Evolutionary conservation across 106 monocot genomes (phyloP).

Genomic region (Iris macrosiphon): DNA sequence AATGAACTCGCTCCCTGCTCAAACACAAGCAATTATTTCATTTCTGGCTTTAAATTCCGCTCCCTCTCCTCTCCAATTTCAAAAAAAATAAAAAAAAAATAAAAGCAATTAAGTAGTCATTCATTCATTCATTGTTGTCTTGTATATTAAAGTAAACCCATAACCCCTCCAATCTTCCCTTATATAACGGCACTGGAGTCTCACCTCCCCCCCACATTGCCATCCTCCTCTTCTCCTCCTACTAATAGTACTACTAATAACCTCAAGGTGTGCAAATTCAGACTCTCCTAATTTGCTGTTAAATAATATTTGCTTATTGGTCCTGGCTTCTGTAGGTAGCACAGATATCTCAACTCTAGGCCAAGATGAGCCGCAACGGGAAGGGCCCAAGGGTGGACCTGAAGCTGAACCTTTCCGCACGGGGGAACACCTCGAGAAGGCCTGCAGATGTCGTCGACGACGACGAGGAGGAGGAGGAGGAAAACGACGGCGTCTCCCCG

Average conservation of each 20-base stretch:
- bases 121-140: conserved; percentile 23
- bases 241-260: no score
- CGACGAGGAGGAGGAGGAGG: conserved; percentile 11
- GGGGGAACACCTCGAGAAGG: conserved; percentile 29
- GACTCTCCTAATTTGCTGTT: no score
- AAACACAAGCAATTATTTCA: no score
- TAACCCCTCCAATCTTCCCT: conserved; percentile 11
- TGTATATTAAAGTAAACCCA: conserved; percentile 46
- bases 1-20: no score
- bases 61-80: neutral
- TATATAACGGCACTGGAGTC: conserved; percentile 55
- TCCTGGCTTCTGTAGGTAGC: no score
- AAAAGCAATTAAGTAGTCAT: conserved; percentile 10
- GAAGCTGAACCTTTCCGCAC: conserved; percentile 50
- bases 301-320: no score
- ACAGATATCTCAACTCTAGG: neutral
- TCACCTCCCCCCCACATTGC: conserved; percentile 19
- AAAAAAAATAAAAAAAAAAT: neutral
- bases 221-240: no score
- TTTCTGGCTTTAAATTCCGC: neutral
- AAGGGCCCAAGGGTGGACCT: conserved; percentile 54
- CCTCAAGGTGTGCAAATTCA: no score
- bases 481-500: no score
- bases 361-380: conserved; percentile 67
- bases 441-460: conserved; percentile 11